These are phyloP conservation scores for Mortierella polycephala DNA, from an alignment of 371 early-diverging fungal species.

Conservation along the genomic window DNA sequence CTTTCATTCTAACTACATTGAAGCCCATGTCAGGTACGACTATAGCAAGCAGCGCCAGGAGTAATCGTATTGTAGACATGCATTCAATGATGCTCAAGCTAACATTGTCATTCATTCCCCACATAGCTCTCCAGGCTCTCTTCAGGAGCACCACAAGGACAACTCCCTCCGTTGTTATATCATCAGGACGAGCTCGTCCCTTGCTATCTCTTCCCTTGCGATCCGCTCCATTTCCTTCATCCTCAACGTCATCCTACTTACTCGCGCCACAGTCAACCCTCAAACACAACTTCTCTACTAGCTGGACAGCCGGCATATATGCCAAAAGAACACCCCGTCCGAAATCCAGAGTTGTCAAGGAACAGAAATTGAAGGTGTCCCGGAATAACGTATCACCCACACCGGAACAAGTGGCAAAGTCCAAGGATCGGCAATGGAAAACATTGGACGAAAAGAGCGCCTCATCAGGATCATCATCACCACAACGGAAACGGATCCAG, in stretches of 20 bases:
- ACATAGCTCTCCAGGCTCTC: slow-evolving; percentile 20
- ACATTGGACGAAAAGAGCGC: not conserved
- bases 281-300: slow-evolving; percentile 23
- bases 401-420: slow-evolving; percentile 4
- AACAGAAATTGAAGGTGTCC: slow-evolving; percentile 29
- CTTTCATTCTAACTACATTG: not conserved
- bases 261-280: not conserved
- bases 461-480: slow-evolving; percentile 2
- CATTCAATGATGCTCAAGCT: too few relatives aligned
- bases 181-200: not conserved
- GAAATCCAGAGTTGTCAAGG: slow-evolving; percentile 44
- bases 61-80: too few relatives aligned
- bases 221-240: not conserved
- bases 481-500: slow-evolving; percentile 12
- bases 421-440: slow-evolving; percentile 29
- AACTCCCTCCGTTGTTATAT: not conserved
- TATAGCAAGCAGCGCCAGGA: not conserved
- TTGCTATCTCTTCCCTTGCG: not conserved
- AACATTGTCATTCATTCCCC: not conserved
- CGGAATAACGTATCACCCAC: slow-evolving; percentile 14
- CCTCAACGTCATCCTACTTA: not conserved
- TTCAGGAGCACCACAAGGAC: slow-evolving; percentile 2
- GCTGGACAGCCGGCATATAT: slow-evolving; percentile 6
- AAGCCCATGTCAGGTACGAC: slow-evolving; percentile 13
- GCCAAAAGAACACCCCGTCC: slow-evolving; percentile 45